Conservation (phyloP, 148 eudicot genomes). For the Arctostaphylos glauca region DNA sequence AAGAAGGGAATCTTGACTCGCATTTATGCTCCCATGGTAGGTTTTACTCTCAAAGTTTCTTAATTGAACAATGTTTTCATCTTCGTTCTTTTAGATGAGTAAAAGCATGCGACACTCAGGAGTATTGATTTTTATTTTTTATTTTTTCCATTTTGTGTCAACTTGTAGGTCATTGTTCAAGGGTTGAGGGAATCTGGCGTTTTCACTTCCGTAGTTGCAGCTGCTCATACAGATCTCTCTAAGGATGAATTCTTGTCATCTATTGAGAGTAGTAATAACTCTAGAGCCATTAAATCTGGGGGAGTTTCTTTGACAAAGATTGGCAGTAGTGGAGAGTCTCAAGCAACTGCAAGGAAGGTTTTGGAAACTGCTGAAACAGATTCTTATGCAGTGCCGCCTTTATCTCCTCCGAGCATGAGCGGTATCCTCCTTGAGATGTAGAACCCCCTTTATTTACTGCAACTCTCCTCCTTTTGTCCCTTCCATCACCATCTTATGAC, state of each 20-base stretch:
- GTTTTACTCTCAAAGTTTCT: constrained; percentile 10
- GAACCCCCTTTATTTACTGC: background rate
- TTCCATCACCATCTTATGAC: constrained; percentile 2
- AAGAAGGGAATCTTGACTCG: constrained; percentile 52
- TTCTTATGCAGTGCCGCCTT: constrained; percentile 39
- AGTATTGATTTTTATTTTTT: too few relatives aligned
- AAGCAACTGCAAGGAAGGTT: constrained; percentile 32
- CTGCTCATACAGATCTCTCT: constrained; percentile 26
- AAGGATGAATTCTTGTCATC: constrained; percentile 18
- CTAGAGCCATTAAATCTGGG: constrained; percentile 13
- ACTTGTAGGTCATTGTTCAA: constrained; percentile 51
- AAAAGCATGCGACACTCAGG: background rate
- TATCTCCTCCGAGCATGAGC: constrained; percentile 39
- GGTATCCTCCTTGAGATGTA: constrained; percentile 11
- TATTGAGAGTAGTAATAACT: constrained; percentile 7
- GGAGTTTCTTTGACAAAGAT: constrained; percentile 19
- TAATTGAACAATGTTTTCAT: background rate
- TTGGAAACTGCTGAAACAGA: constrained; percentile 21
- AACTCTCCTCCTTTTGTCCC: background rate
- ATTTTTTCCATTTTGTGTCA: background rate
- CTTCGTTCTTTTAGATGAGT: background rate
- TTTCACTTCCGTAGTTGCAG: constrained; percentile 40
- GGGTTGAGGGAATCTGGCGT: constrained; percentile 56
- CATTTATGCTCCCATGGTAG: constrained; percentile 60
- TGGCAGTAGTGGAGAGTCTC: constrained; percentile 16